phyloP scores from a whole-genome alignment of 441 rosid genomes.

The Monsonia emarginata region DNA sequence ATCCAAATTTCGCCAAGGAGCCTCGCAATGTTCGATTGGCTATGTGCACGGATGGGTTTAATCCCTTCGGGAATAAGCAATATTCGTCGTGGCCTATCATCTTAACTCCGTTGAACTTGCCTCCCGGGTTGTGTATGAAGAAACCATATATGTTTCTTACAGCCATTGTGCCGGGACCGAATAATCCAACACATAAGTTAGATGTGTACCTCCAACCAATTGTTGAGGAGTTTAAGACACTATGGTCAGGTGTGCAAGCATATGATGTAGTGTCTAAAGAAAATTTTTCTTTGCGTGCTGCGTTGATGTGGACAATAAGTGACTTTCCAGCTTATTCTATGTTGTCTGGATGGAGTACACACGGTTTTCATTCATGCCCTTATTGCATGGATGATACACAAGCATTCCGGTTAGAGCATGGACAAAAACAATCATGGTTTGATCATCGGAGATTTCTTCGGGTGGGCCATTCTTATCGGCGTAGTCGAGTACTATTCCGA shows the following conservation, averaged over 20 bases:
- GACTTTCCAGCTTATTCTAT: conserved; percentile 15
- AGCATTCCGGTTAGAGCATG: background rate
- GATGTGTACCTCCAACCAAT: conserved; percentile 1
- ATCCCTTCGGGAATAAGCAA: background rate
- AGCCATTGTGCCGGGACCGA: conserved; percentile 6
- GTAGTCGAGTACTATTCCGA: background rate
- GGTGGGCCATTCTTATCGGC: conserved; percentile 10
- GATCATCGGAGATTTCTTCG: conserved; percentile 11
- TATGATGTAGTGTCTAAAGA: background rate
- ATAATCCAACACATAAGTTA: background rate
- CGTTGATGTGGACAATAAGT: conserved; percentile 18
- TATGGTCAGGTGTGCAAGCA: conserved; percentile 9
- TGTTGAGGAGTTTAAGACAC: background rate
- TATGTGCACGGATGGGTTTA: background rate
- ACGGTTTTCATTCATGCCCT: background rate
- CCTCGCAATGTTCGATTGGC: background rate
- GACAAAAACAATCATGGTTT: background rate
- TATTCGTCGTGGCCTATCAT: conserved; percentile 14
- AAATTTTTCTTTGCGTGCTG: background rate
- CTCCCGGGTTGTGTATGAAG: conserved; percentile 17
- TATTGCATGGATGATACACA: background rate
- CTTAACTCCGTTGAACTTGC: conserved; percentile 4
- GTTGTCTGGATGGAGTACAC: conserved; percentile 14
- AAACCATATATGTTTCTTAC: conserved; percentile 6
- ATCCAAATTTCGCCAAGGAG: background rate